Base-by-base conservation (phyloP, 257 asterid species). In the Craterostigma plantagineum region DNA sequence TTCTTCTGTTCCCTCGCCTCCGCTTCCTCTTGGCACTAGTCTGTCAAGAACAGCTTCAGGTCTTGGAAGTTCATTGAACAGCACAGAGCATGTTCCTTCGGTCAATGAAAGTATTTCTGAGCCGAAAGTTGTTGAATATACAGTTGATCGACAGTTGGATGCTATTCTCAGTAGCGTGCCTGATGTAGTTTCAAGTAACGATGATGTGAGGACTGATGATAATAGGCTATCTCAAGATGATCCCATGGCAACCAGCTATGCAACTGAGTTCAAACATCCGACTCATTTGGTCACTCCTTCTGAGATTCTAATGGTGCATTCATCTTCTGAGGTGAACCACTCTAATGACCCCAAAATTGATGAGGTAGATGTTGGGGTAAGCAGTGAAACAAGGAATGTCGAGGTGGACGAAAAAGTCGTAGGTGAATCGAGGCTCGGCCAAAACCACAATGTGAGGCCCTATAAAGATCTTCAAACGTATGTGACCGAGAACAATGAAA, bases 241-340 rank as follows among this genome's bases (percentile, higher is more conserved):
- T 66, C 55, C 94, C 45, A 35, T 68, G 15, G 61, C 73, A 49
- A 68, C 66, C 45, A 75, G 54, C 45, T 69, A 71, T 55, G 74
- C 66, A 14, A 53, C 72, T 35, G 78, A 83, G 73, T 83, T 77
- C 71, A 83, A 77, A 67, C 94, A 75, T 65, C 99, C 99, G 18
- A 90, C 99, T 47, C 99, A 90, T 71, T 64, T 90, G 63, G 92
- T 90, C 37, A 90, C 95, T 52, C 94, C 99, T 65, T 64, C 92
- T 17, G 96, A 90, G 68, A 75, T 90, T 63, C 63, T 90, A 68
- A 83, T 70, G 94, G 82, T 81, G 46, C 73, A 43, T 55, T 67
- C 96, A 35, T 60, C 96, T 42, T 63, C 94, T 15, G 95, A 87
- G 45, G 63, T 63, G 56, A 72, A 37, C 66, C 68, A 66, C 50